A percentile compares a stretch with the other conserved stretches of the same genome.
phyloP scores from a whole-genome alignment of 225 moss, liverwort and hornwort species.

The Marchantia paleacea region DNA sequence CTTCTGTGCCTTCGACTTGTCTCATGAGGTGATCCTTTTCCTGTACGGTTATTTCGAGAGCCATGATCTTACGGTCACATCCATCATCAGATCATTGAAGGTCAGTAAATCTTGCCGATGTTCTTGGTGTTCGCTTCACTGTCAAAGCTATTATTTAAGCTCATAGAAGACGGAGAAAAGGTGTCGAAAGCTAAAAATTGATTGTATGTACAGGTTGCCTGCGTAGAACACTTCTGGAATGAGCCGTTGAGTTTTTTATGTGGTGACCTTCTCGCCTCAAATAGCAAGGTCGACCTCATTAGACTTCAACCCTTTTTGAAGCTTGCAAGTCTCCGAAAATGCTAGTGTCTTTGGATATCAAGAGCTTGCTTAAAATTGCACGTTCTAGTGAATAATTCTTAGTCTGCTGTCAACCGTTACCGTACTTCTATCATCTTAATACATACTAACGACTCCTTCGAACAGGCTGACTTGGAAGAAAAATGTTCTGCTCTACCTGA shows the following conservation, averaged over 20 bases:
- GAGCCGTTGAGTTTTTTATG: slow-evolving; percentile 88
- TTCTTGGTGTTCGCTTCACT: background rate
- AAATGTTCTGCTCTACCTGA: slow-evolving; percentile 60
- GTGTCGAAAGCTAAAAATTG: too few relatives aligned
- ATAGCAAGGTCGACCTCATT: slow-evolving; percentile 53
- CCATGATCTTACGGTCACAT: slow-evolving; percentile 81
- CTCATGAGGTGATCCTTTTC: slow-evolving; percentile 59
- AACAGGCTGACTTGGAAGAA: slow-evolving; percentile 74
- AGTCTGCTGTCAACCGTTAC: background rate
- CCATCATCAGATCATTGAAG: slow-evolving; percentile 80
- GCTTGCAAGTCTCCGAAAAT: background rate
- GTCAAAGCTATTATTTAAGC: background rate
- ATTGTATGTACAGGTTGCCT: slow-evolving; percentile 62
- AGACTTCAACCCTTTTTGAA: background rate
- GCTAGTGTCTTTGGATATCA: background rate
- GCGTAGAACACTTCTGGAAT: slow-evolving; percentile 89
- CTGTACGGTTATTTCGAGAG: slow-evolving; percentile 59
- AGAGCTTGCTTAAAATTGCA: background rate
- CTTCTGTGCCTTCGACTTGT: slow-evolving; percentile 81
- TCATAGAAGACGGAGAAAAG: background rate
- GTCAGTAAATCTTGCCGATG: slow-evolving; percentile 27
- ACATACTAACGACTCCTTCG: background rate
- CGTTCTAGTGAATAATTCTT: background rate
- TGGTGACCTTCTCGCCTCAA: slow-evolving; percentile 58
- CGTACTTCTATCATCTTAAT: background rate